These are phyloP conservation scores for Coemansia sp. DNA, from an alignment of 192 early-diverging fungal species.

Conservation along the genomic window DNA sequence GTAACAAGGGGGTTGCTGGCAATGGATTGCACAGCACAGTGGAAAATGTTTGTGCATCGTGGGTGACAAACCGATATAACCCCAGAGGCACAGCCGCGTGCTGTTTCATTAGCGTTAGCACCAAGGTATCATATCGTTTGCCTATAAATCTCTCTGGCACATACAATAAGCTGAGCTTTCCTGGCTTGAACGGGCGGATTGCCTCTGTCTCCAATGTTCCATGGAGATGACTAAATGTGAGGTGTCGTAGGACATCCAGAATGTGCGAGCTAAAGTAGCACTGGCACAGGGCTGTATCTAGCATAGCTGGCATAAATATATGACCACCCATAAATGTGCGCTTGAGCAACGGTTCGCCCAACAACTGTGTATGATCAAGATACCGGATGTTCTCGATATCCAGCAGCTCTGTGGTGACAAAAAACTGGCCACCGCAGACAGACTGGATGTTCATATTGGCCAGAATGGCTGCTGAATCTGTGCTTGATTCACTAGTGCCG, in stretches of 20 bases:
- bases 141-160: constrained; percentile 32
- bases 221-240: constrained; percentile 45
- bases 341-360: constrained; percentile 47
- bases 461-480: constrained; percentile 47
- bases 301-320: constrained; percentile 48
- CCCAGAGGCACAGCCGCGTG: constrained; percentile 45
- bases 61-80: constrained; percentile 43
- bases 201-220: constrained; percentile 12
- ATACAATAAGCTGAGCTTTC: constrained; percentile 28
- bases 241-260: constrained; percentile 41
- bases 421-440: constrained; percentile 34
- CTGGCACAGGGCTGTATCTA: constrained; percentile 51
- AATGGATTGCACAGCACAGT: constrained; percentile 50
- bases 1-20: constrained; percentile 21
- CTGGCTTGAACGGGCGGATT: constrained; percentile 13
- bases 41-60: constrained; percentile 37
- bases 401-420: constrained; percentile 46
- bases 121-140: constrained; percentile 42
- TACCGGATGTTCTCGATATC: constrained; percentile 45
- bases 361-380: constrained; percentile 49
- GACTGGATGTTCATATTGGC: constrained; percentile 54
- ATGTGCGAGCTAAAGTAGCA: constrained; percentile 57
- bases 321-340: constrained; percentile 55
- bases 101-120: constrained; percentile 47
- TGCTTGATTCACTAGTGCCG: constrained; percentile 3